Percentiles rank a stretch among this genome's conserved stretches.
Evolutionary conservation across 2,329 filamentous ascomycete species (phyloP).

Genomic region (Fusarium denticulatum): DNA sequence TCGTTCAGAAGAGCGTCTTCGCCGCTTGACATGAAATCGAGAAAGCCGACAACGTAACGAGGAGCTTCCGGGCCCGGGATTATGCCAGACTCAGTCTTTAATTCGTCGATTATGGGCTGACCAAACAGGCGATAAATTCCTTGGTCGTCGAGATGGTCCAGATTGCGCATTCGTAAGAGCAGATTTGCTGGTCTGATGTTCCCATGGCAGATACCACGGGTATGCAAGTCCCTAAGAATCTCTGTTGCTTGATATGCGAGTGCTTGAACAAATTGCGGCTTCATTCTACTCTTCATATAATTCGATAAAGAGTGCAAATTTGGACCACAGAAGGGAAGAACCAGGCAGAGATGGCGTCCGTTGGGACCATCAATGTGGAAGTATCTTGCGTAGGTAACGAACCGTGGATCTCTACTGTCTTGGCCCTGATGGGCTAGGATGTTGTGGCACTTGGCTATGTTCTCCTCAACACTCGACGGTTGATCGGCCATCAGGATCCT

Average conservation of each 20-base stretch:
- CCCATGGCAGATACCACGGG: background rate
- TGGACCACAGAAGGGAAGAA: background rate
- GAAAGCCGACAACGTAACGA: background rate
- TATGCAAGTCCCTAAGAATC: background rate
- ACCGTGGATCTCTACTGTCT: background rate
- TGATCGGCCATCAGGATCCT: background rate
- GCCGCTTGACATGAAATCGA: background rate
- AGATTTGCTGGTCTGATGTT: background rate
- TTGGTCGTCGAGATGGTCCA: background rate
- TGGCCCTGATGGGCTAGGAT: fast-evolving
- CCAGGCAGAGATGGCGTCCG: background rate
- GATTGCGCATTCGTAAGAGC: background rate
- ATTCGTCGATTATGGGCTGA: background rate
- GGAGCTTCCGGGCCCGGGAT: background rate
- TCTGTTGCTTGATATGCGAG: background rate
- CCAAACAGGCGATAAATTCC: background rate
- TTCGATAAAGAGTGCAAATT: background rate
- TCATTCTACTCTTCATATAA: background rate
- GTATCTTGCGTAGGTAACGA: background rate
- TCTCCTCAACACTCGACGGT: background rate
- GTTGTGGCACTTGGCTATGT: background rate
- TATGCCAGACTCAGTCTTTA: background rate
- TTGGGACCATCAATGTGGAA: background rate
- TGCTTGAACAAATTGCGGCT: background rate
- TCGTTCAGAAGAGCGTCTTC: background rate